A percentile compares a stretch with the other conserved stretches of the same genome.
phyloP scores from a whole-genome alignment of 1,139 yeast species.

The Debaryomyces singareniensis region DNA sequence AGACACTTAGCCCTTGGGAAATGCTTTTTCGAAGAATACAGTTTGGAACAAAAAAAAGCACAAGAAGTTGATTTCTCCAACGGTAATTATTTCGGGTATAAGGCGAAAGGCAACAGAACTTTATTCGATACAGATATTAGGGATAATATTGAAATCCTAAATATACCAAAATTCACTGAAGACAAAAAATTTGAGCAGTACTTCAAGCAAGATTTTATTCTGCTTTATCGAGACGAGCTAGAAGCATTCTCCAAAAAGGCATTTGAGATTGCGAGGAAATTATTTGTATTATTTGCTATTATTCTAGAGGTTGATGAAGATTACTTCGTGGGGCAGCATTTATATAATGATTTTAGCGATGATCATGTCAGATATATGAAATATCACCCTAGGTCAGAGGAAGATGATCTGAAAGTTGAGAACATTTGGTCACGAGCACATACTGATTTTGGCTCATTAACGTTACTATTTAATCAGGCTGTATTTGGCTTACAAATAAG shows the following conservation, averaged over 20 bases:
- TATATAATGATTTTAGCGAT: constrained; percentile 25
- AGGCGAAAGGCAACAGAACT: constrained; percentile 17
- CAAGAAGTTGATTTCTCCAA: constrained; percentile 20
- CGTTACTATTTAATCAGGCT: constrained; percentile 22
- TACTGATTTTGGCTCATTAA: constrained; percentile 25
- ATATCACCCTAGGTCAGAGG: constrained; percentile 19
- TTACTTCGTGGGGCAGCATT: constrained; percentile 22
- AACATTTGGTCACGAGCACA: constrained; percentile 26
- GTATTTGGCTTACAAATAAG: constrained; percentile 25
- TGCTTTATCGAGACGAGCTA: constrained; percentile 14
- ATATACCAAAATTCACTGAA: constrained; percentile 29
- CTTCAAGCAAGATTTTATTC: constrained; percentile 18
- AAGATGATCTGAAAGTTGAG: constrained; percentile 22
- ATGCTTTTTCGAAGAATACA: constrained; percentile 21
- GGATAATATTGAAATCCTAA: constrained; percentile 26
- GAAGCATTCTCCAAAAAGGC: constrained; percentile 17
- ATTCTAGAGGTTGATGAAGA: constrained; percentile 26
- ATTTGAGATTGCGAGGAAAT: constrained; percentile 18
- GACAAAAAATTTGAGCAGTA: constrained; percentile 14
- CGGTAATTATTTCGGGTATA: constrained; percentile 30
- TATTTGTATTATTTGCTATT: constrained; percentile 23
- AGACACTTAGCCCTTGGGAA: constrained; percentile 22
- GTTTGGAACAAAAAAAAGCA: constrained; percentile 19
- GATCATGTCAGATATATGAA: constrained; percentile 28
- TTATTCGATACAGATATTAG: constrained; percentile 22